A percentile compares a stretch with the other conserved stretches of the same genome.
Conservation (phyloP, 352 stramenopile genomes). For the Aphanomyces euteiches region DNA sequence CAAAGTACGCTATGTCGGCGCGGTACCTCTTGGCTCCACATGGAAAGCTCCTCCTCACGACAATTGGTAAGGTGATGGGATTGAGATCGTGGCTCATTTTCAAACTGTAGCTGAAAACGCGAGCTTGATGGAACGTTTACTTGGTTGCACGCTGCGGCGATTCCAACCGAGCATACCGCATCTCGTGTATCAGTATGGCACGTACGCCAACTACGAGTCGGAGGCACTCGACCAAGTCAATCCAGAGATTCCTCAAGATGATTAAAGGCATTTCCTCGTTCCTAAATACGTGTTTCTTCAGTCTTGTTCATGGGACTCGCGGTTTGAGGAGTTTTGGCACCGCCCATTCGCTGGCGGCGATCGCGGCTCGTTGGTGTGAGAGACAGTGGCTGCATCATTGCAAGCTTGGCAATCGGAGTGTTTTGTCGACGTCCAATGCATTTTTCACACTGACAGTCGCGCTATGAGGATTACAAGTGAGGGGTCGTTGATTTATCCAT, state of each 20-base stretch:
- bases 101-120: slow-evolving; percentile 77
- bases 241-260: slow-evolving; percentile 61
- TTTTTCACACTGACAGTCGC: slow-evolving; percentile 78
- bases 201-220: slow-evolving; percentile 90
- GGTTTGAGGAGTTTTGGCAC: slow-evolving; percentile 18
- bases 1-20: slow-evolving; percentile 74
- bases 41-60: slow-evolving; percentile 84
- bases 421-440: slow-evolving; percentile 57
- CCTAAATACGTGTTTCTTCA: slow-evolving; percentile 25
- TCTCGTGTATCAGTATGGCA: slow-evolving; percentile 94
- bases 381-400: slow-evolving; percentile 27
- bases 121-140: slow-evolving; percentile 75
- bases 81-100: slow-evolving; percentile 5
- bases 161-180: slow-evolving; percentile 92
- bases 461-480: slow-evolving; percentile 33
- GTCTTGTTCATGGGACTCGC: slow-evolving; percentile 6
- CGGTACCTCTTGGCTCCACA: slow-evolving; percentile 57
- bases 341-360: slow-evolving; percentile 9
- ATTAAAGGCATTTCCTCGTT: slow-evolving; percentile 18
- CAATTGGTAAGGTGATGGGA: slow-evolving; percentile 58
- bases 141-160: slow-evolving; percentile 53
- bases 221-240: slow-evolving; percentile 54
- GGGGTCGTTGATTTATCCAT: not conserved
- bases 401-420: slow-evolving; percentile 31
- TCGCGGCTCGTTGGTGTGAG: slow-evolving; percentile 13